Percentiles rank a stretch among this genome's conserved stretches.
phyloP scores from a whole-genome alignment of 768 basidiomycete species.

The Russula olivacea region DNA sequence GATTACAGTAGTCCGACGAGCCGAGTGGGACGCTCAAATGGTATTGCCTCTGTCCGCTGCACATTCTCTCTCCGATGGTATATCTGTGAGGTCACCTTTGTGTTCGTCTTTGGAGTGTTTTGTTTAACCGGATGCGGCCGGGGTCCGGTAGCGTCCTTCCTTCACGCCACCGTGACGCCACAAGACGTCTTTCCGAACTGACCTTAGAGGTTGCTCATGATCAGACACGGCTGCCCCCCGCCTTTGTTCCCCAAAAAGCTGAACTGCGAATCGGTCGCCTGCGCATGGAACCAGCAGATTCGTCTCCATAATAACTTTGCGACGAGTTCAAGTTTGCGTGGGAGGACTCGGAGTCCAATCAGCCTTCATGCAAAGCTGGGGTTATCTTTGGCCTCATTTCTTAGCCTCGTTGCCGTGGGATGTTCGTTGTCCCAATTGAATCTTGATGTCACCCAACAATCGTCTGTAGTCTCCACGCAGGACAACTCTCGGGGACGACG shows the following conservation, averaged over 20 bases:
- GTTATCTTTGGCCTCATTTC: background rate
- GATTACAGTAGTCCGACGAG: too few relatives aligned
- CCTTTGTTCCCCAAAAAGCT: background rate
- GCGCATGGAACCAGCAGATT: background rate
- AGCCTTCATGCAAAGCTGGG: constrained; percentile 1
- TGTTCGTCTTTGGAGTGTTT: too few relatives aligned
- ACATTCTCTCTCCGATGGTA: too few relatives aligned
- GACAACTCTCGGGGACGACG: background rate
- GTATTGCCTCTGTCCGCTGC: too few relatives aligned
- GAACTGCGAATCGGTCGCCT: background rate
- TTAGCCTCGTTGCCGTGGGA: constrained; percentile 8
- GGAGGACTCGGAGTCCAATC: background rate
- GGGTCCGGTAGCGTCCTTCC: too few relatives aligned
- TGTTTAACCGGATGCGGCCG: too few relatives aligned
- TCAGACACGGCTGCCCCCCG: background rate
- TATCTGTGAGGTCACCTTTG: too few relatives aligned
- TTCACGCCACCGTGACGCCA: too few relatives aligned
- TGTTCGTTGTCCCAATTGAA: constrained; percentile 12
- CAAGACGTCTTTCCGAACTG: background rate
- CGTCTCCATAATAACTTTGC: background rate
- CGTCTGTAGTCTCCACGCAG: background rate
- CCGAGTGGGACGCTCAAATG: too few relatives aligned
- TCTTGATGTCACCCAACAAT: background rate
- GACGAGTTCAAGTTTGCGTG: background rate
- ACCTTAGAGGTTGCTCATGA: background rate